These are phyloP conservation scores for Saccharomycopsis guyanensis DNA, from an alignment of 805 yeast genomes.

Conservation along the genomic window DNA sequence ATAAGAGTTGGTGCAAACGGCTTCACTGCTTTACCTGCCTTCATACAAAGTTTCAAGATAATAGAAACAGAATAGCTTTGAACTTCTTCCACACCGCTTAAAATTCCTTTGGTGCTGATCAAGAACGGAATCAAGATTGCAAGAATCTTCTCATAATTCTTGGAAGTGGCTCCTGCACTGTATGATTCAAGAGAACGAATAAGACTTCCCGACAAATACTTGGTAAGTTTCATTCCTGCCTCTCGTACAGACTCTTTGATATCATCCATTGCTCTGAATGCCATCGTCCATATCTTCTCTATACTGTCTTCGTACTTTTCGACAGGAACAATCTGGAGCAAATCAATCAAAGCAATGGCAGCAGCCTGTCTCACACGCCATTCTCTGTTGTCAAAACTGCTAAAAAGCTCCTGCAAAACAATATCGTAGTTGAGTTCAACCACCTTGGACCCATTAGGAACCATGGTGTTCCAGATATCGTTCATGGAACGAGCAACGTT, in stretches of 20 bases:
- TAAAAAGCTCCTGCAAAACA: conserved; percentile 58
- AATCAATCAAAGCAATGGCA: conserved; percentile 59
- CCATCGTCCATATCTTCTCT: conserved; percentile 77
- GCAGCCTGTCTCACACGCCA: conserved; percentile 94
- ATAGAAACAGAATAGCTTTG: conserved; percentile 68
- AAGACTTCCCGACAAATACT: conserved; percentile 54
- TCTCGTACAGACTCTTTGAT: conserved; percentile 87
- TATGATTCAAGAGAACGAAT: conserved; percentile 47
- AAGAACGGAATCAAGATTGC: conserved; percentile 67
- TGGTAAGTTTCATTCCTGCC: conserved; percentile 67
- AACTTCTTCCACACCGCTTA: conserved; percentile 83
- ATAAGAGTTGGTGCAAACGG: conserved; percentile 65
- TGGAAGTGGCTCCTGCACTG: conserved; percentile 20
- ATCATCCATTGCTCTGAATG: conserved; percentile 87
- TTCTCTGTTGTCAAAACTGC: conserved; percentile 70
- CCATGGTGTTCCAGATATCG: conserved; percentile 75
- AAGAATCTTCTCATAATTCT: conserved; percentile 26
- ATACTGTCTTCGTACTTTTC: conserved; percentile 43
- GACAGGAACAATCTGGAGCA: conserved; percentile 51
- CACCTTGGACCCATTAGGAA: conserved; percentile 46
- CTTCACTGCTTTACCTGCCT: conserved; percentile 46
- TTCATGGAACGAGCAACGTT: conserved; percentile 77
- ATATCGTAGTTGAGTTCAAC: conserved; percentile 45
- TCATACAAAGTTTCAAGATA: conserved; percentile 59
- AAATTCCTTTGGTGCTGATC: conserved; percentile 68